phyloP scores from a whole-genome alignment of 2,329 filamentous ascomycete species.

The Colletotrichum sp. region DNA sequence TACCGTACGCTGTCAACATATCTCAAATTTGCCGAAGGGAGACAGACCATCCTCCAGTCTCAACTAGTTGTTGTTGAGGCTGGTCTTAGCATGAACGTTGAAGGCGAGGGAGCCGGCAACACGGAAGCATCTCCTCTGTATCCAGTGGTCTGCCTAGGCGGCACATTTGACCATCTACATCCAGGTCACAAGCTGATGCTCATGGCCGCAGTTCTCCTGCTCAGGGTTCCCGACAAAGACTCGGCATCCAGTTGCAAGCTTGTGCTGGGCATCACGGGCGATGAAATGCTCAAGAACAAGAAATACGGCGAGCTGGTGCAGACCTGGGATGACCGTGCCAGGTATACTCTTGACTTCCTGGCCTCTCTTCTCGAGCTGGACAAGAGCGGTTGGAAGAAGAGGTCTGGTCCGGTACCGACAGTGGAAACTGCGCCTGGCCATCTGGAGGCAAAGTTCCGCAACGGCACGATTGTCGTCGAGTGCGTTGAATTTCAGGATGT shows the following conservation, averaged over 20 bases:
- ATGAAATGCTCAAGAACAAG: slow-evolving; percentile 86
- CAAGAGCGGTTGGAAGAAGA: slow-evolving; percentile 47
- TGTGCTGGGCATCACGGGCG: slow-evolving; percentile 87
- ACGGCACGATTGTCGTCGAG: slow-evolving; percentile 68
- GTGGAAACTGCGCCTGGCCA: slow-evolving; percentile 42
- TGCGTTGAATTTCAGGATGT: slow-evolving; percentile 87
- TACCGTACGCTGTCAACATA: slow-evolving; percentile 60
- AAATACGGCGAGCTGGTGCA: slow-evolving; percentile 84
- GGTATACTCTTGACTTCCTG: slow-evolving; percentile 75
- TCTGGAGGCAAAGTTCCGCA: slow-evolving; percentile 59
- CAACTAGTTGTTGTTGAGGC: slow-evolving; percentile 58
- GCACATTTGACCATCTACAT: slow-evolving; percentile 96
- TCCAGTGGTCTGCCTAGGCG: slow-evolving; percentile 74
- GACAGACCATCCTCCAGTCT: slow-evolving; percentile 51
- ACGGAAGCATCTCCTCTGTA: slow-evolving; percentile 24
- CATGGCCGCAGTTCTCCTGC: slow-evolving; percentile 80
- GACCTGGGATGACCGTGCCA: slow-evolving; percentile 77
- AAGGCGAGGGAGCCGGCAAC: background rate
- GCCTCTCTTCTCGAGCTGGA: slow-evolving; percentile 61
- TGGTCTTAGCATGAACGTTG: slow-evolving; percentile 51
- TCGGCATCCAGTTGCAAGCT: slow-evolving; percentile 57
- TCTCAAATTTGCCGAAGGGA: slow-evolving; percentile 50
- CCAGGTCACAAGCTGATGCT: slow-evolving; percentile 95
- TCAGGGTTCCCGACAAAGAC: slow-evolving; percentile 54
- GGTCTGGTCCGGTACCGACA: slow-evolving; percentile 36